Base-by-base conservation (phyloP, 2,329 filamentous ascomycete genomes). In the Zymoseptoria crescenta region DNA sequence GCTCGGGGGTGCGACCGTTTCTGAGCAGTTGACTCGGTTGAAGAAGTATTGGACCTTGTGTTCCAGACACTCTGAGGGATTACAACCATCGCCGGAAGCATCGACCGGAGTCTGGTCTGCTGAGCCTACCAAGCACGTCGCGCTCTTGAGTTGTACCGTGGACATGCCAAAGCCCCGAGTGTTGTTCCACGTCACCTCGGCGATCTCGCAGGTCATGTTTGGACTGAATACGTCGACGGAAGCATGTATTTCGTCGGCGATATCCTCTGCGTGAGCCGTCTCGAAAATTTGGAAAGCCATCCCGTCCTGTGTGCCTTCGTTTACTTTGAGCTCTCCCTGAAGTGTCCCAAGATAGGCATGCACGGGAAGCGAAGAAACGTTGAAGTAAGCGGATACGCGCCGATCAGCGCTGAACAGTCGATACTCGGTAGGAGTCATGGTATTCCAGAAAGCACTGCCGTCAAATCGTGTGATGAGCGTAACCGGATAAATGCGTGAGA, bases 401-500 rank as follows among this genome's bases (percentile, higher is more conserved):
- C 20, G 27, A 51, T 51, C 49, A 51, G 10, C 20, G 16, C 27
- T 24, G 27, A 51, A 28, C 13, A 21, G 20, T 28, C 20, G 27
- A 51, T 51, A 21, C 49, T 51, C 20, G 10, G 49, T 28, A 28
- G 16, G 20, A 28, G 49, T 51, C 49, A 51, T 41, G 10, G 35
- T 41, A 16, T 41, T 16, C 35, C 35, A 41, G 53, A 28, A 41
- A 48, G 53, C 8, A 19, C 49, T 49, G n/a, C 13, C 24, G 27
- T 56, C 21, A 16, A 56, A 56, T 9, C 10, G 20, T 20, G 54
- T 56, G 19, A 41, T 56, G 24, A 56, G 48, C 41, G 54, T 56
- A 5, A 56, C 48, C 13, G 30, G 35, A 21, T 24, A 27, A 9
- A 24, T 29, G 9, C 20, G 21, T 8, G n/a, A 16, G 19, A 49